These are phyloP conservation scores for Phytophthora pinifolia DNA, from an alignment of 352 stramenopile genomes.

Conservation along the genomic window DNA sequence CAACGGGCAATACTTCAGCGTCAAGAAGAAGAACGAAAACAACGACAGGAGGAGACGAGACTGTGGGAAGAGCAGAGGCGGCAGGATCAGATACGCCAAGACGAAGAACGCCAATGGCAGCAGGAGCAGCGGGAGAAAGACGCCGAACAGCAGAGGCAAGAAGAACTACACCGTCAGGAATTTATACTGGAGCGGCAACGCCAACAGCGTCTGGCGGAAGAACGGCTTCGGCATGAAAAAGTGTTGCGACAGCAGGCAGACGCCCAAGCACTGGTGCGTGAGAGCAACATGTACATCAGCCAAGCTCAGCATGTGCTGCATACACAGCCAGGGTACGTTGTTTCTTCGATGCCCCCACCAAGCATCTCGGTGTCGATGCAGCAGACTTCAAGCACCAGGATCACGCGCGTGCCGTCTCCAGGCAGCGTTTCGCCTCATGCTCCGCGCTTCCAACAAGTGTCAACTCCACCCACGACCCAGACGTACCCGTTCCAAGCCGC, in stretches of 20 bases:
- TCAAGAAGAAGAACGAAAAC: constrained; percentile 2
- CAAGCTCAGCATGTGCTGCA: constrained; percentile 27
- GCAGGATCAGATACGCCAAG: neutral
- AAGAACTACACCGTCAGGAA: constrained; percentile 8
- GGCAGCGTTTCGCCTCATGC: constrained; percentile 13
- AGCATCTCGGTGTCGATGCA: constrained; percentile 16
- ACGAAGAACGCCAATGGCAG: constrained; percentile 7
- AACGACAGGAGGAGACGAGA: neutral
- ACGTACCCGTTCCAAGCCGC: constrained; percentile 11
- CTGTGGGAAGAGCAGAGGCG: constrained; percentile 1
- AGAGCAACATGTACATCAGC: constrained; percentile 20
- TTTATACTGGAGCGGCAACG: constrained; percentile 14
- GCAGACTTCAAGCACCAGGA: constrained; percentile 6
- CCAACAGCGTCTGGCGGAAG: constrained; percentile 20
- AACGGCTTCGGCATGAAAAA: constrained; percentile 20
- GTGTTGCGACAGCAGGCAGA: constrained; percentile 20
- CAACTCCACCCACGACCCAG: constrained; percentile 3
- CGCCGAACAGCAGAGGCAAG: neutral
- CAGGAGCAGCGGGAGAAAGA: neutral
- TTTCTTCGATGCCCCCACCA: constrained; percentile 15
- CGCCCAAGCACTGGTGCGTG: constrained; percentile 8
- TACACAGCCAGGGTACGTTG: constrained; percentile 15
- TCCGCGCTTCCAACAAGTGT: constrained; percentile 13
- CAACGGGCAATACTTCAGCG: neutral
- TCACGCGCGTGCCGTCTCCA: constrained; percentile 18